Percentiles rank a stretch among this genome's conserved stretches.
Conservation (phyloP, 495 filamentous ascomycete species). For the Melanomma pulvis-pyrius region DNA sequence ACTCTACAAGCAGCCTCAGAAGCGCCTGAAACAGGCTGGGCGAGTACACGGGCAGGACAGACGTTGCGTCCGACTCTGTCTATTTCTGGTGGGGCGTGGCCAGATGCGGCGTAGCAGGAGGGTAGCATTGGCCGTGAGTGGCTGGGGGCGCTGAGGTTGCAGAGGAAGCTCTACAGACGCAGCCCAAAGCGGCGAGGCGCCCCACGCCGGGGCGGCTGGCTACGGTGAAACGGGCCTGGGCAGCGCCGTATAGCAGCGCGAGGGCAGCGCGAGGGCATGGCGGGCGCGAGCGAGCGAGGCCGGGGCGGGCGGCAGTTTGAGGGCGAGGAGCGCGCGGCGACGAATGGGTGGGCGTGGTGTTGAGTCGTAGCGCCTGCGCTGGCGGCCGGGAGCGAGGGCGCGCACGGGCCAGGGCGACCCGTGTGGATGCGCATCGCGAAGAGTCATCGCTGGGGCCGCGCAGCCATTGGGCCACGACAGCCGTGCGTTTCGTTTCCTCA, state of each 20-base stretch:
- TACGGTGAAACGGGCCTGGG: constrained; percentile 23
- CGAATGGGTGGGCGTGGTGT: constrained; percentile 31
- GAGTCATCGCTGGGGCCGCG: constrained; percentile 24
- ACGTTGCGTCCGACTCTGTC: neutral
- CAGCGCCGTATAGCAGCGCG: constrained; percentile 20
- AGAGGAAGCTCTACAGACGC: constrained; percentile 16
- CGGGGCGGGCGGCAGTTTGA: constrained; percentile 30
- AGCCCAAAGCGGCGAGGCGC: constrained; percentile 21
- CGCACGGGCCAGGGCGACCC: neutral
- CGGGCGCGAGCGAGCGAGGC: neutral
- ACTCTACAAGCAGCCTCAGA: constrained; percentile 14
- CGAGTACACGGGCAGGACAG: constrained; percentile 27
- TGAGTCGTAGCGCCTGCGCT: constrained; percentile 27
- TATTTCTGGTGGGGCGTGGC: constrained; percentile 20
- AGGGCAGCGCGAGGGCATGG: constrained; percentile 5
- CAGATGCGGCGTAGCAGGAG: constrained; percentile 8
- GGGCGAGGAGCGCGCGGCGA: constrained; percentile 10
- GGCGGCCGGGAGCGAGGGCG: constrained; percentile 1
- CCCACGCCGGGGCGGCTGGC: constrained; percentile 28
- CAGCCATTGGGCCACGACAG: constrained; percentile 28
- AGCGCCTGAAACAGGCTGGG: constrained; percentile 29
- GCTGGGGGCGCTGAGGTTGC: constrained; percentile 25
- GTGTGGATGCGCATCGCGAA: neutral
- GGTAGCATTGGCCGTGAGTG: constrained; percentile 21
- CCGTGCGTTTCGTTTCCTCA: constrained; percentile 26